Base-by-base conservation (phyloP, 352 stramenopile genomes). In the Globisporangium perplexum region DNA sequence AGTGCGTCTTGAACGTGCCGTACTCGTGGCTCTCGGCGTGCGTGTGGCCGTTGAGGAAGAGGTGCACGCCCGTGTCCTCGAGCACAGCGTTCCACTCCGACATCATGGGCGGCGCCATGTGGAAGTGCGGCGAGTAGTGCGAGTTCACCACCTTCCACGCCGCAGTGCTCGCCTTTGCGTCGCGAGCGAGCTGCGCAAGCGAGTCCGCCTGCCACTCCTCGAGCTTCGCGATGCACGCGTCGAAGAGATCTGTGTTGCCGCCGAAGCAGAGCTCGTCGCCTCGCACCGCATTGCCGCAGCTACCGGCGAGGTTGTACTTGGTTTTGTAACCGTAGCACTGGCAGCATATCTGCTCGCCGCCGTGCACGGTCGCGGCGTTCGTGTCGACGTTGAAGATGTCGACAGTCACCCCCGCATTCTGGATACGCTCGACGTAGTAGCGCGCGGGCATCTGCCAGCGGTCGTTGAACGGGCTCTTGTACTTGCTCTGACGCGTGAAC, bases 61-160 rank as follows among this genome's bases (percentile, higher is more conserved):
- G 60, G 20, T 87, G 71, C 8, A 88, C 62, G 53, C 65, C 68
- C 30, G 59, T 66, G 26, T 67, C 72, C 11, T 65, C 53, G 7
- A 86, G 55, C 66, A 83, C 71, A 1, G 68, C 44, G 53, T 85
- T 84, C 67, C 82, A 81, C 35, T 85, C 68, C 20, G 65, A 53
- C 74, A 88, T 88, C 69, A 85, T 79, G n/a, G 60, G 54, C 26
- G 77, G 80, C 10, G 62, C 59, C 74, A 88, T 86, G 71, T 88
- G 77, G 44, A 84, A 86, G 53, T 86, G 72, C 28, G 78, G 78
- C 20, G 74, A 86, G 63, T 89, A 86, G 63, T 89, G 75, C n/a
- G 78, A 78, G 54, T 87, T 87, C 42, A 89, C 73, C 52, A 87
- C 50, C 57, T 89, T 89, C 73, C 74, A 89, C 24, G 72, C 86